Percentiles rank a stretch among this genome's conserved stretches.
Evolutionary conservation across 2,329 filamentous ascomycete species (phyloP).

Genomic region (Pleoardoris graminearum): DNA sequence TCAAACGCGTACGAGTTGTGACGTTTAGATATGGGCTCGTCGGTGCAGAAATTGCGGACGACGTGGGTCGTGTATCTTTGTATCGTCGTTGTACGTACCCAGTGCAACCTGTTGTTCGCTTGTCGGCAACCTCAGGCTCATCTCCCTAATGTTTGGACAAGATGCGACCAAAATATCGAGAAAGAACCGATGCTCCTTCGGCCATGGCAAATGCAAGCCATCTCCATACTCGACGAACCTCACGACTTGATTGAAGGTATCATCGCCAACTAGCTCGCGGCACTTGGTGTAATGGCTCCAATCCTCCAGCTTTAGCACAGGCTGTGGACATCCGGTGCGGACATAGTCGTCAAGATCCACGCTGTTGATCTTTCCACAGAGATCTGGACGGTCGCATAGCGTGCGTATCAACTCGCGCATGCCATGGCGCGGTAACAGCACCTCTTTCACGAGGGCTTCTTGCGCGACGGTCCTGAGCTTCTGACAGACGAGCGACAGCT

Average conservation of each 20-base stretch:
- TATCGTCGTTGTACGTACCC: neutral
- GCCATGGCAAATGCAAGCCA: conserved; percentile 1
- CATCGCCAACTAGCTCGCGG: conserved; percentile 1
- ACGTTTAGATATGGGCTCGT: too few species aligned
- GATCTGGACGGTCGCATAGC: conserved; percentile 12
- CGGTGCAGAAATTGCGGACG: too few species aligned
- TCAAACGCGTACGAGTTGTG: neutral
- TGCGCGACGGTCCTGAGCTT: conserved; percentile 16
- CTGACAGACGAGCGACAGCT: conserved; percentile 18
- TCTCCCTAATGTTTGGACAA: conserved; percentile 17
- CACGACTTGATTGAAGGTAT: neutral
- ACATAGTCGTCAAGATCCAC: conserved; percentile 20
- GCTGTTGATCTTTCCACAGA: conserved; percentile 14
- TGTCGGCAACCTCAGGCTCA: conserved; percentile 16
- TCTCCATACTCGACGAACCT: neutral
- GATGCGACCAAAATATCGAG: conserved; percentile 16
- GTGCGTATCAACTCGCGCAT: conserved; percentile 16
- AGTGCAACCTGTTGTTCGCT: neutral
- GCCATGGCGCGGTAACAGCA: conserved; percentile 12
- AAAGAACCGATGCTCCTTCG: conserved; percentile 11
- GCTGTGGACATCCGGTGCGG: neutral
- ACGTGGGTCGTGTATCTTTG: too few species aligned
- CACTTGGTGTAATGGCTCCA: conserved; percentile 2
- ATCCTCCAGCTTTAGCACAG: conserved; percentile 1
- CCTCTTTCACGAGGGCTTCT: conserved; percentile 17